Evolutionary conservation across 1,284 basidiomycete genomes (phyloP).

Genomic region (Irpex sp.): DNA sequence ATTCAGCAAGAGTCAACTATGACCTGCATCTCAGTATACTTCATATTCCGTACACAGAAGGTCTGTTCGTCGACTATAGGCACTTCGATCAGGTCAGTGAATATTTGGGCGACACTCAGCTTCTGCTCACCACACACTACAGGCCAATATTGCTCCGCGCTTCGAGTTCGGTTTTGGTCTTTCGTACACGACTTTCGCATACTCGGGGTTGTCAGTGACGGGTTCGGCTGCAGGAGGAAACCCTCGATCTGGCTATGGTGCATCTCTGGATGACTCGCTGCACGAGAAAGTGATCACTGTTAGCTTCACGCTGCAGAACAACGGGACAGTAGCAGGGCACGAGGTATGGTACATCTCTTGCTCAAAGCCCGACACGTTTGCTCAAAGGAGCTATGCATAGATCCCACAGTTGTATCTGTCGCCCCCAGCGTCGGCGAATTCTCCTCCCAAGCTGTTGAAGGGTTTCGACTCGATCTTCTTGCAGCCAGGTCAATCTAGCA

Average conservation of each 20-base stretch:
- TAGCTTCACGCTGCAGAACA: slow-evolving; percentile 43
- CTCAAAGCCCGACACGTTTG: neutral
- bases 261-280: slow-evolving; percentile 44
- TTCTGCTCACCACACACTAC: slow-evolving; percentile 19
- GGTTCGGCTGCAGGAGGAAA: slow-evolving; percentile 37
- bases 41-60: slow-evolving; percentile 45
- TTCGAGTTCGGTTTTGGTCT: slow-evolving; percentile 66
- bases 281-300: slow-evolving; percentile 43
- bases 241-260: slow-evolving; percentile 38
- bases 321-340: slow-evolving; percentile 42
- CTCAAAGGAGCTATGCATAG: slow-evolving; percentile 22
- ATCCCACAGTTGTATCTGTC: slow-evolving; percentile 48
- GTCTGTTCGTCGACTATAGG: slow-evolving; percentile 64
- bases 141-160: slow-evolving; percentile 50
- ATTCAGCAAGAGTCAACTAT: slow-evolving; percentile 36
- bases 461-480: slow-evolving; percentile 63
- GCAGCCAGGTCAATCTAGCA: slow-evolving; percentile 40
- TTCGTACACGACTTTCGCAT: slow-evolving; percentile 44
- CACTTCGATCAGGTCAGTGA: slow-evolving; percentile 48
- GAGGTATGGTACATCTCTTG: slow-evolving; percentile 33
- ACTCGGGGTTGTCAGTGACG: slow-evolving; percentile 40
- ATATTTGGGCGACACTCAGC: neutral
- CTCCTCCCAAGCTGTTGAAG: slow-evolving; percentile 60
- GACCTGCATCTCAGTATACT: slow-evolving; percentile 27
- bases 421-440: slow-evolving; percentile 43